These are phyloP conservation scores for Arthrobotrys sphaeroides DNA, from an alignment of 2,329 filamentous ascomycete genomes.

Conservation along the genomic window DNA sequence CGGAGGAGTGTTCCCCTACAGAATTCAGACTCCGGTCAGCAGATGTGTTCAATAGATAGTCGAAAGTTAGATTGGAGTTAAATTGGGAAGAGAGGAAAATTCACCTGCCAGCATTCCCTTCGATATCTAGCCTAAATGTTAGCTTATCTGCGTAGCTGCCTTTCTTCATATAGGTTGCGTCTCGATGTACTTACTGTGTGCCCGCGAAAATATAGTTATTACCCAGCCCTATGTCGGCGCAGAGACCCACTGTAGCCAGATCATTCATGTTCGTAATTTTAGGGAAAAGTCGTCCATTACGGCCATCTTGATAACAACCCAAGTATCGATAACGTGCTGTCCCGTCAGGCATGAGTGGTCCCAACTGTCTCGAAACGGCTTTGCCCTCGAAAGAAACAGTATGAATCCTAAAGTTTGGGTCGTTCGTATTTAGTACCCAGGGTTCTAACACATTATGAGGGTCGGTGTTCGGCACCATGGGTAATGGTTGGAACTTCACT, in stretches of 20 bases:
- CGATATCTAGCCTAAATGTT: slow-evolving; percentile 53
- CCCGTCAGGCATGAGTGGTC: slow-evolving; percentile 60
- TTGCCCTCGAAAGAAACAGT: slow-evolving; percentile 60
- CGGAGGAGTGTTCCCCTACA: slow-evolving; percentile 56
- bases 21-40: slow-evolving; percentile 10
- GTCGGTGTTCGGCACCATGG: slow-evolving; percentile 43
- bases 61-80: slow-evolving; percentile 58
- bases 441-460: slow-evolving; percentile 57
- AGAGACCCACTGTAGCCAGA: slow-evolving; percentile 60
- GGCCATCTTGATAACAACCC: slow-evolving; percentile 62
- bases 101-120: slow-evolving; percentile 52
- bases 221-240: slow-evolving; percentile 58
- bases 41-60: slow-evolving; percentile 58
- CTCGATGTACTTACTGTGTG: slow-evolving; percentile 56
- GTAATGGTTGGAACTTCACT: slow-evolving; percentile 59
- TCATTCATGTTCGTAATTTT: slow-evolving; percentile 58
- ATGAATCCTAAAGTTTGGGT: slow-evolving; percentile 62
- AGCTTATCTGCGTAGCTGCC: slow-evolving; percentile 3
- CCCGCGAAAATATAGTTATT: slow-evolving; percentile 60
- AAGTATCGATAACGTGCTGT: slow-evolving; percentile 59
- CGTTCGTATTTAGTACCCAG: slow-evolving; percentile 63
- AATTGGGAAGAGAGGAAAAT: too few species aligned
- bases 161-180: not conserved
- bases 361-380: slow-evolving; percentile 60
- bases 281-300: slow-evolving; percentile 59